phyloP scores from a whole-genome alignment of 2,329 filamentous ascomycete genomes.

The Colletotrichum ledebouriae region DNA sequence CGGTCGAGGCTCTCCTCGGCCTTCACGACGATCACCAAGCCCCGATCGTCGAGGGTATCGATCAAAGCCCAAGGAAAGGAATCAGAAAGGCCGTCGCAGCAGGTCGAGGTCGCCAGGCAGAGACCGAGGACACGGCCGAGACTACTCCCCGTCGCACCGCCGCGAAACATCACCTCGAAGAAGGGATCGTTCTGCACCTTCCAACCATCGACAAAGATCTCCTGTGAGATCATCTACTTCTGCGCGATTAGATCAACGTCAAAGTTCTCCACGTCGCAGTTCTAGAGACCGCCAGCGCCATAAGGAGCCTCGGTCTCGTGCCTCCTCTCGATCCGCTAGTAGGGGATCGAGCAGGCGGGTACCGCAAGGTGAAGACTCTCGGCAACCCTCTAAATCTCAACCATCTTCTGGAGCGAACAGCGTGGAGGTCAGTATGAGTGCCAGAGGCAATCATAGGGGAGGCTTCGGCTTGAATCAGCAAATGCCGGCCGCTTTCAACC shows the following conservation, averaged over 20 bases:
- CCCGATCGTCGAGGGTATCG: slow-evolving; percentile 31
- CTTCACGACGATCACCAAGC: slow-evolving; percentile 31
- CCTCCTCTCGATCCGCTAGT: slow-evolving; percentile 38
- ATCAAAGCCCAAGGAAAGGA: slow-evolving; percentile 32
- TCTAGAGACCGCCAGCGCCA: slow-evolving; percentile 34
- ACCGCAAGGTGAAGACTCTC: slow-evolving; percentile 34
- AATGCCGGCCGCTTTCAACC: slow-evolving; percentile 53
- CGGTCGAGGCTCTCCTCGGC: slow-evolving; percentile 29
- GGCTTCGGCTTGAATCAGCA: slow-evolving; percentile 50
- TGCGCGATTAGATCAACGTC: slow-evolving; percentile 15
- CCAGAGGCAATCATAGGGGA: slow-evolving; percentile 50
- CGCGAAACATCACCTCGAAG: slow-evolving; percentile 35
- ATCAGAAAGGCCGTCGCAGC: slow-evolving; percentile 35
- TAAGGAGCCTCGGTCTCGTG: slow-evolving; percentile 29
- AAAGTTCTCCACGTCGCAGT: slow-evolving; percentile 31
- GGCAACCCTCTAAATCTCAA: slow-evolving; percentile 34
- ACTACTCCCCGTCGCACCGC: slow-evolving; percentile 27
- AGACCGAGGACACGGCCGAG: slow-evolving; percentile 27
- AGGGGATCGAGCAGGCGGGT: slow-evolving; percentile 36
- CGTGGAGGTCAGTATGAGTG: slow-evolving; percentile 53
- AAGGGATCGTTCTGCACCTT: slow-evolving; percentile 35
- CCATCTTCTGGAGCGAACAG: slow-evolving; percentile 52
- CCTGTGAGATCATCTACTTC: slow-evolving; percentile 30
- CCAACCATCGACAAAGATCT: slow-evolving; percentile 27
- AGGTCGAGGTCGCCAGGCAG: slow-evolving; percentile 40